These are phyloP conservation scores for Scedosporium dehoogii DNA, from an alignment of 2,329 filamentous ascomycete species.

Conservation along the genomic window DNA sequence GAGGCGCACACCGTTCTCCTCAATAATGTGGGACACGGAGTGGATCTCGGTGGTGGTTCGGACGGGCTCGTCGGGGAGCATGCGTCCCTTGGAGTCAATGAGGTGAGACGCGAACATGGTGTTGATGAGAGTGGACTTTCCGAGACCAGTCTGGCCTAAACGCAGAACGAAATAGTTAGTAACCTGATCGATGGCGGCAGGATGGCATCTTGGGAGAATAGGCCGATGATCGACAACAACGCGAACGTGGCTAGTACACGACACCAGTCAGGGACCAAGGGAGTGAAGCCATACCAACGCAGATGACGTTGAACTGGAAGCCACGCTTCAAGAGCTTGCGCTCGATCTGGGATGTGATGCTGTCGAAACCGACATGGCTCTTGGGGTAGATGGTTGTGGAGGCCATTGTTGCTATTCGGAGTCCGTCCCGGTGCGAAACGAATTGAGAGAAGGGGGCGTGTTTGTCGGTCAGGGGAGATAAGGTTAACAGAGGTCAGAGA, in stretches of 20 bases:
- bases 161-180: background rate
- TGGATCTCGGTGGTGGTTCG: conserved; percentile 97
- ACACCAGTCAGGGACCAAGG: background rate
- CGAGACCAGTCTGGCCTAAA: conserved; percentile 90
- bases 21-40: conserved; percentile 94
- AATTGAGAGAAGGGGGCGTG: background rate
- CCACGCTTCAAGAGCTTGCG: conserved; percentile 98
- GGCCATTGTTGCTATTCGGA: conserved; percentile 49
- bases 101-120: conserved; percentile 99
- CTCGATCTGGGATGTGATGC: conserved; percentile 99
- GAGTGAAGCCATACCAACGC: conserved; percentile 67
- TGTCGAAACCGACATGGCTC: conserved; percentile 99
- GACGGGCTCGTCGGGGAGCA: conserved; percentile 84
- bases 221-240: background rate
- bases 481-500: background rate
- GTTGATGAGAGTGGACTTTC: conserved; percentile 99
- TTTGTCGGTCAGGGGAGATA: background rate
- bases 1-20: conserved; percentile 97
- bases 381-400: conserved; percentile 72
- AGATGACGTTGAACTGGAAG: conserved; percentile 99
- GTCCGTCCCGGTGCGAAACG: background rate
- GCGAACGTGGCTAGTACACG: background rate
- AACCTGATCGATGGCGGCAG: background rate
- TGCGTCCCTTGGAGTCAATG: conserved; percentile 95
- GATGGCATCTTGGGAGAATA: background rate